Percentiles rank a stretch among this genome's conserved stretches.
These are phyloP conservation scores for Tricholoma matsutake DNA, from an alignment of 768 basidiomycete genomes.

Conservation along the genomic window DNA sequence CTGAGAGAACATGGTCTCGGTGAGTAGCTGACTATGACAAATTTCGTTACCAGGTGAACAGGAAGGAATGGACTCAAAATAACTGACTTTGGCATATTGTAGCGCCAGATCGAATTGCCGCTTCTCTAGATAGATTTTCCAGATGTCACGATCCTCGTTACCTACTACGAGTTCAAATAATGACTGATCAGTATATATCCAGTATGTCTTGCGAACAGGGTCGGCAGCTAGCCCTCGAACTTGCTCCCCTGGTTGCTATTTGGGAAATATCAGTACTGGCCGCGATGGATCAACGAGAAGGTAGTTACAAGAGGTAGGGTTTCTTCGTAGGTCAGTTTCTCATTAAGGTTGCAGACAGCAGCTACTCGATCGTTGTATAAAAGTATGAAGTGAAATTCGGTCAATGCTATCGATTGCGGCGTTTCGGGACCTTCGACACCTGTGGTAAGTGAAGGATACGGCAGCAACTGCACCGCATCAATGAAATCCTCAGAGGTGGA, in stretches of 20 bases:
- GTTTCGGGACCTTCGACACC: slow-evolving; percentile 34
- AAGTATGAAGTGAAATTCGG: slow-evolving; percentile 90
- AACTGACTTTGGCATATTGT: slow-evolving; percentile 72
- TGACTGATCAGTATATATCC: slow-evolving; percentile 88
- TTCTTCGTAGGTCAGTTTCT: slow-evolving; percentile 83
- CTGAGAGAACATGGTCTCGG: slow-evolving; percentile 76
- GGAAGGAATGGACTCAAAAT: neutral
- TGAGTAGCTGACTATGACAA: slow-evolving; percentile 73
- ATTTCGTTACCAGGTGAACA: neutral
- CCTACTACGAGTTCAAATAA: slow-evolving; percentile 83
- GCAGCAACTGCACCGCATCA: slow-evolving; percentile 74
- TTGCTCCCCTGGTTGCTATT: slow-evolving; percentile 72
- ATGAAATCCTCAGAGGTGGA: slow-evolving; percentile 69
- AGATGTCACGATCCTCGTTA: slow-evolving; percentile 93
- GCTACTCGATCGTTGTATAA: slow-evolving; percentile 77
- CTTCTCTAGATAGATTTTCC: slow-evolving; percentile 85
- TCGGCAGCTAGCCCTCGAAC: slow-evolving; percentile 79
- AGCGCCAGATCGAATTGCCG: slow-evolving; percentile 77
- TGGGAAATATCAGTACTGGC: neutral
- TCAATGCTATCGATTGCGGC: slow-evolving; percentile 78
- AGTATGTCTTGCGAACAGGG: slow-evolving; percentile 85
- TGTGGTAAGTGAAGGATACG: slow-evolving; percentile 55
- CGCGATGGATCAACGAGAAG: neutral
- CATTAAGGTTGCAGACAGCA: slow-evolving; percentile 77
- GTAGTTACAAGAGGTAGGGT: slow-evolving; percentile 66